phyloP scores from a whole-genome alignment of 208 protist species.

The Leptomonas seymouri region DNA sequence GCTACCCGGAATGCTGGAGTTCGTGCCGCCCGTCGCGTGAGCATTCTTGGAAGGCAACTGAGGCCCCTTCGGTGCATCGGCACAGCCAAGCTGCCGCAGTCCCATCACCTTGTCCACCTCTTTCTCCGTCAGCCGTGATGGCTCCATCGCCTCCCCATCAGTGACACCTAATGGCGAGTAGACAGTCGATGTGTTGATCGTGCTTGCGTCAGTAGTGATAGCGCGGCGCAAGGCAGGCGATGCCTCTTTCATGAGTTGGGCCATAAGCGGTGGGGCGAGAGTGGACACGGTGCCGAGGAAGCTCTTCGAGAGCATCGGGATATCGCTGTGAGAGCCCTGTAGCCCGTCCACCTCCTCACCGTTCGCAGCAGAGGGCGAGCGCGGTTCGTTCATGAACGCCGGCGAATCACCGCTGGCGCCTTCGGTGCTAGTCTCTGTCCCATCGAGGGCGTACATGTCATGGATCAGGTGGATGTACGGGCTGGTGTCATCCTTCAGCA shows the following conservation, averaged over 20 bases:
- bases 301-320: conserved; percentile 19
- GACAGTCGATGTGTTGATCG: neutral
- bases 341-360: conserved; percentile 4
- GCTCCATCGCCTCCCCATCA: conserved; percentile 22
- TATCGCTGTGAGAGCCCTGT: conserved; percentile 12
- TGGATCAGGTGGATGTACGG: conserved; percentile 45
- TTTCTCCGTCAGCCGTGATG: conserved; percentile 26
- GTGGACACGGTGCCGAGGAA: conserved; percentile 12
- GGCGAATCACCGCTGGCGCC: conserved; percentile 1
- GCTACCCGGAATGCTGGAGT: conserved; percentile 24
- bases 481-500: conserved; percentile 40
- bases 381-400: neutral
- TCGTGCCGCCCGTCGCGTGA: neutral
- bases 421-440: conserved; percentile 15
- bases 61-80: neutral
- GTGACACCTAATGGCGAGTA: neutral
- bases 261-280: conserved; percentile 7
- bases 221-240: conserved; percentile 2
- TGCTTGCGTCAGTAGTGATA: neutral
- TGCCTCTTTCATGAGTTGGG: conserved; percentile 8
- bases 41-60: conserved; percentile 7
- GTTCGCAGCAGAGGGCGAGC: neutral
- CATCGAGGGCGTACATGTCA: conserved; percentile 39
- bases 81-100: conserved; percentile 8
- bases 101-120: conserved; percentile 28